Percentiles rank a stretch among this genome's conserved stretches.
These are phyloP conservation scores for Pyrenophora graminea DNA, from an alignment of 2,329 filamentous ascomycete species.

Conservation along the genomic window DNA sequence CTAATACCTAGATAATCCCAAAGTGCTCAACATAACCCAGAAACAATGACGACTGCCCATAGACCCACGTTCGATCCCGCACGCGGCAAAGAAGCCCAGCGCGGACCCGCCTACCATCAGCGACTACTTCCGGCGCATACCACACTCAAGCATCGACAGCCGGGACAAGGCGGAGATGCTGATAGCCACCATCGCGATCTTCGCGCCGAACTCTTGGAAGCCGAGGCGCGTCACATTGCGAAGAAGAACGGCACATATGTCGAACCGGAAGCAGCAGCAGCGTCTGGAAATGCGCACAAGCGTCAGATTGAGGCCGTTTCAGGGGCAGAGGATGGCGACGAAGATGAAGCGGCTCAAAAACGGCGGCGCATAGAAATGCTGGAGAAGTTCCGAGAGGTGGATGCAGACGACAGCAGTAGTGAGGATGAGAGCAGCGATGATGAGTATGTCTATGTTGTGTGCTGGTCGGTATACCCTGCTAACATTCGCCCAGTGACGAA, in stretches of 20 bases:
- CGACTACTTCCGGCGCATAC: conserved; percentile 92
- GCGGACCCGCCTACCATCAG: conserved; percentile 94
- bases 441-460: conserved; percentile 50
- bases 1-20: not conserved
- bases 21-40: not conserved
- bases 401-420: conserved; percentile 70
- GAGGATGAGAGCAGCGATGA: conserved; percentile 61
- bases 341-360: conserved; percentile 76
- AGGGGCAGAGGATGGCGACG: conserved; percentile 54
- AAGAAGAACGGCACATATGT: conserved; percentile 72
- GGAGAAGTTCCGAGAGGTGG: conserved; percentile 84
- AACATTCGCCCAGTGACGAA: conserved; percentile 40
- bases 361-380: conserved; percentile 73
- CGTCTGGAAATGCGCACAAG: conserved; percentile 59
- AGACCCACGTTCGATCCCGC: conserved; percentile 97
- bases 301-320: conserved; percentile 63
- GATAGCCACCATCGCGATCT: conserved; percentile 76
- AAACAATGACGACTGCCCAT: conserved; percentile 60
- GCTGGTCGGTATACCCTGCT: conserved; percentile 8
- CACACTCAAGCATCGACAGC: conserved; percentile 78
- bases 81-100: conserved; percentile 91
- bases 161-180: conserved; percentile 85
- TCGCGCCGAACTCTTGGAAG: conserved; percentile 83
- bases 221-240: conserved; percentile 84
- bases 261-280: conserved; percentile 52